phyloP scores from a whole-genome alignment of 495 filamentous ascomycete species.

The Parachaetomium inaequale region DNA sequence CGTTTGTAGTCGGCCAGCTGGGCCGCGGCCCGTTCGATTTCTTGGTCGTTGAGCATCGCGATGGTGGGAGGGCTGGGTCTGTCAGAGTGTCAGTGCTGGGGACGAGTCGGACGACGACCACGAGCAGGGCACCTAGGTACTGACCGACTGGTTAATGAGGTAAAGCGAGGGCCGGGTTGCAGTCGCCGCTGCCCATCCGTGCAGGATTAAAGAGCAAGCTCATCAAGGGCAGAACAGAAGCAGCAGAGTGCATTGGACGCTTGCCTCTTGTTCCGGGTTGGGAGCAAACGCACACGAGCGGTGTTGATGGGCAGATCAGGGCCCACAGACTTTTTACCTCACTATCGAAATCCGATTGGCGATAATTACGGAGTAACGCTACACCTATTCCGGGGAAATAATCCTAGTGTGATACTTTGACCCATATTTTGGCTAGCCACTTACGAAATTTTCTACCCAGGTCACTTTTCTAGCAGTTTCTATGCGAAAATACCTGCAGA shows the following conservation, averaged over 20 bases:
- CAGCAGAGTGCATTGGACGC: not conserved
- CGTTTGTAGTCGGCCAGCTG: constrained; percentile 11
- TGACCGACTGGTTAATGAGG: not conserved
- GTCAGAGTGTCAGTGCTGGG: too few relatives aligned
- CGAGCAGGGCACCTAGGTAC: too few relatives aligned
- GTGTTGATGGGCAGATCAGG: not conserved
- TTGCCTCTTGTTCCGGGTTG: not conserved
- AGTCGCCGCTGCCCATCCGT: constrained; percentile 6
- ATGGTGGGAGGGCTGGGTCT: too few relatives aligned
- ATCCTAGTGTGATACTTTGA: too few relatives aligned
- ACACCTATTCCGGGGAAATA: too few relatives aligned
- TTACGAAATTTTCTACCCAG: too few relatives aligned
- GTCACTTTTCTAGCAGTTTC: too few relatives aligned
- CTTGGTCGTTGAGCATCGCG: constrained; percentile 17
- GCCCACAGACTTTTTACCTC: not conserved
- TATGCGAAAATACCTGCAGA: too few relatives aligned
- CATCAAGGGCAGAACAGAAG: not conserved
- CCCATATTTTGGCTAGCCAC: too few relatives aligned
- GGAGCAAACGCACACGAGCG: not conserved
- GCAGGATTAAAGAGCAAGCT: not conserved
- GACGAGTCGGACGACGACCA: too few relatives aligned
- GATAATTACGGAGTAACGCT: not conserved
- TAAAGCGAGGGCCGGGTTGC: not conserved
- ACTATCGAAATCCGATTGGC: not conserved
- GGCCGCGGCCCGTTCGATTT: constrained; percentile 15